Percentiles rank a stretch among this genome's conserved stretches.
Conservation (phyloP, 441 rosid species). For the Hura crepitans region DNA sequence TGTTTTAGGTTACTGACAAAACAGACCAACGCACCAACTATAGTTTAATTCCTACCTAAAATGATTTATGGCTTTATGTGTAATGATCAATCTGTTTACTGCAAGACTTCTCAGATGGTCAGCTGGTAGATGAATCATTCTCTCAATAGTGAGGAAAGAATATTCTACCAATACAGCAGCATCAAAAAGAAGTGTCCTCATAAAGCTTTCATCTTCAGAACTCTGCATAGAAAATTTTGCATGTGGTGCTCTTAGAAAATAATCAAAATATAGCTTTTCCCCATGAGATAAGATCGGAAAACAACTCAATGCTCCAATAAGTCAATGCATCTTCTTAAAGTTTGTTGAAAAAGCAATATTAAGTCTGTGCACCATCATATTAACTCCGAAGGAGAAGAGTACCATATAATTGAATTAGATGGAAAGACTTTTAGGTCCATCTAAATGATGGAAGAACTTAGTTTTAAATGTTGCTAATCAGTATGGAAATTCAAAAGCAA, state of each 20-base stretch:
- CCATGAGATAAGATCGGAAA: neutral
- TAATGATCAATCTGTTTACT: constrained; percentile 40
- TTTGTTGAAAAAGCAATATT: neutral
- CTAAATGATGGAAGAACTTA: neutral
- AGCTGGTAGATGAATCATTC: constrained; percentile 24
- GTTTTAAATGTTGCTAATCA: neutral
- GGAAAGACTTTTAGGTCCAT: neutral
- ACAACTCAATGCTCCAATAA: constrained; percentile 5
- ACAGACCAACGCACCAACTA: constrained; percentile 9
- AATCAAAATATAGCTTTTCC: neutral
- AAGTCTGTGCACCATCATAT: no score
- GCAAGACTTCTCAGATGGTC: constrained; percentile 35
- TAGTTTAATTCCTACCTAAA: constrained; percentile 34
- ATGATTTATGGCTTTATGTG: constrained; percentile 45
- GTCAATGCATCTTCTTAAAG: neutral
- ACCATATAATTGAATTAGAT: no score
- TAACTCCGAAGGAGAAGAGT: no score
- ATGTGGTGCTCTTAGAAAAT: neutral
- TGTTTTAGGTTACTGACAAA: neutral
- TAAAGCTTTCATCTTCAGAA: constrained; percentile 32
- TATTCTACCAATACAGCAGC: constrained; percentile 45
- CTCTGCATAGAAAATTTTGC: constrained; percentile 34
- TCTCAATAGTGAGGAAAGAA: constrained; percentile 35
- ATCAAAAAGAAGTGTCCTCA: constrained; percentile 44
- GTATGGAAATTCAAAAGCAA: neutral